Base-by-base conservation (phyloP, 2,329 filamentous ascomycete species). In the Elsinoe perseae region DNA sequence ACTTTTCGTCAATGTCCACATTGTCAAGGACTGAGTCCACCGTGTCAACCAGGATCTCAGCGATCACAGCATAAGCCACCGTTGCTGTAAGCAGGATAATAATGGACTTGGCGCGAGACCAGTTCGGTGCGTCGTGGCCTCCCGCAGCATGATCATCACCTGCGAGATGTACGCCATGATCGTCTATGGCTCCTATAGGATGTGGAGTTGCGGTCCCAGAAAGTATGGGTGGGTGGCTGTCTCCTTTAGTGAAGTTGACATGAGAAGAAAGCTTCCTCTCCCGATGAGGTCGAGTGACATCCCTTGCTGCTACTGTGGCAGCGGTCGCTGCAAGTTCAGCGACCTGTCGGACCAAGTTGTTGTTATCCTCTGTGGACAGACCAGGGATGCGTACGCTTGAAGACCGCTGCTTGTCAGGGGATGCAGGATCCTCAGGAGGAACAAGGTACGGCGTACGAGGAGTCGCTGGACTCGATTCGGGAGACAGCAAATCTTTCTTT, bases 81-180 rank as follows among this genome's bases (percentile, higher is more conserved):
- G 93, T 98, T 2, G 95, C 92, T 1, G 83, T 85, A 62, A 97
- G 82, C 10, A 98, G 77, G 58, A 98, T 92, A 46, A 96, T 77
- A 1, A 89, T 80, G 76, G 89, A 95, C 80, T 97, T 97, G 54
- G 80, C 81, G 59, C 90, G 85, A 65, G 92, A 89, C 93, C 93
- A 98, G 69, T 98, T 98, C 3, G 93, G 93, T n/a, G 93, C 93
- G 70, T 98, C 93, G 65, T 98, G 95, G 0, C 92, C 91, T 44
- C 87, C 88, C 54, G 74, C 73, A 12, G 43, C 53, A 28, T 80
- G 77, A 36, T 82, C 81, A 32, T 72, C 68, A 10, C 77, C 75
- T 3, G 27, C 48, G 30, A 38, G 25, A 25, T 52, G 48, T 10
- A 52, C 28, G 2, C 65, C 61, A 40, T 72, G 64, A 9, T 70